phyloP scores from a whole-genome alignment of 805 yeast species.

The Starmerella kuoi region DNA sequence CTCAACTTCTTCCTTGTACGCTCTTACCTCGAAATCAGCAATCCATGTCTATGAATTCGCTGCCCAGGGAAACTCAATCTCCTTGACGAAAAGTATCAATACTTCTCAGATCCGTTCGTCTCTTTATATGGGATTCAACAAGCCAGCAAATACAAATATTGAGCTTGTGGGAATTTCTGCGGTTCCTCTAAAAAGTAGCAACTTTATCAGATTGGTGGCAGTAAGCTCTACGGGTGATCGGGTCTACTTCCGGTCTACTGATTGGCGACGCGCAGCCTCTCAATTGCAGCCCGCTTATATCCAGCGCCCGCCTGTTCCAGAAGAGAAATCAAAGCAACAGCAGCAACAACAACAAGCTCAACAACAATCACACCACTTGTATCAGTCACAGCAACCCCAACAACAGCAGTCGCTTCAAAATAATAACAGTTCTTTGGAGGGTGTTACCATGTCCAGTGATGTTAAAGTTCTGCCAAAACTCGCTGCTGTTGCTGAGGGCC shows the following conservation, averaged over 20 bases:
- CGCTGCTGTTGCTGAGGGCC: conserved; percentile 3
- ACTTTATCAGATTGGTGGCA: conserved; percentile 18
- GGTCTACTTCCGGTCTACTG: conserved; percentile 17
- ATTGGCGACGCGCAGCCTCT: conserved; percentile 1
- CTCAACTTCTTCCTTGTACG: conserved; percentile 62
- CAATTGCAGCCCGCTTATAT: conserved; percentile 7
- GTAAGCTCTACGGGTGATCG: conserved; percentile 20
- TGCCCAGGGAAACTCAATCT: conserved; percentile 5
- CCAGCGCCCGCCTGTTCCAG: conserved; percentile 9
- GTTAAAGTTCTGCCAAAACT: not conserved
- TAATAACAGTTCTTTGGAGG: not conserved
- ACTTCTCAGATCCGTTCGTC: conserved; percentile 7
- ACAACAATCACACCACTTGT: not conserved
- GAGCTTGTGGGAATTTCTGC: conserved; percentile 16
- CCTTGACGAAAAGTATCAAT: conserved; percentile 3
- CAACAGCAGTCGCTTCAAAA: not conserved
- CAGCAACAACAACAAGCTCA: not conserved
- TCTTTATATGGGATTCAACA: not conserved
- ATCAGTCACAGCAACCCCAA: not conserved
- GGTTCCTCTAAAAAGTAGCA: conserved; percentile 5
- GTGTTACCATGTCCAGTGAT: not conserved
- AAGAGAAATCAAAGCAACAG: not conserved
- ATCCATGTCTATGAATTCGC: conserved; percentile 63
- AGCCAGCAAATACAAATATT: not conserved
- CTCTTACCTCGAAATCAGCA: conserved; percentile 70